Evolutionary conservation across 352 stramenopile genomes (phyloP), one percentile per base, ranked within the genome.

Genomic region (Bremia lactucae): DNA sequence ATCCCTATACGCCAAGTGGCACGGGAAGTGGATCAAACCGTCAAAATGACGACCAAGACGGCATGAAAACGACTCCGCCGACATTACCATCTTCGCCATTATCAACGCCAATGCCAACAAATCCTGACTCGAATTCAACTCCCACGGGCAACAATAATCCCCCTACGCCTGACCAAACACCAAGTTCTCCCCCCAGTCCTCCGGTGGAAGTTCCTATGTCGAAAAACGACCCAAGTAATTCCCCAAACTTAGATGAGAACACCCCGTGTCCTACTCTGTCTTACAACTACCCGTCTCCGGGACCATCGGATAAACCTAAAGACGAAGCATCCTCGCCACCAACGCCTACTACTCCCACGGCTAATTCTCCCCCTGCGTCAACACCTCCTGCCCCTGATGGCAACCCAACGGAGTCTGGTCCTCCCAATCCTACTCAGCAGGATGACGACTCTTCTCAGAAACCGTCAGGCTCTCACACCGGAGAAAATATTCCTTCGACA

Each of bases 211-310:
- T n/a, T n/a, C n/a, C n/a, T n/a, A n/a, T n/a, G n/a, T n/a, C n/a
- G n/a, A n/a, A n/a, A n/a, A n/a, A n/a, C n/a, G n/a, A n/a, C n/a
- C n/a, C n/a, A n/a, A n/a, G n/a, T 35, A 1, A 59, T 38, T 2
- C 53, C 44, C 4, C 37, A 43, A 0, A 54, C 8, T 45, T 31
- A 15, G 41, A 49, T 13, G 41, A 57, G 28, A 52, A 62, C 42
- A 48, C 26, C 1, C 46, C 41, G 3, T 38, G 43, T 36, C 34
- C 58, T 0, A 56, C 58, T 6, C 34, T 67, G 3, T 14, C 48
- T 42, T 67, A 67, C 48, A 63, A 59, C 36, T 62, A 65, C 48
- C 41, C 55, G 0, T 33, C 49, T 0, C 20, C 39, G 2, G n/a
- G n/a, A n/a, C n/a, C n/a, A n/a, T n/a, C 7, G 28, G 28, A 4